Percentiles rank a stretch among this genome's conserved stretches.
These are phyloP conservation scores for Thalassiosira mediterranea DNA, from an alignment of 352 stramenopile genomes.

Conservation along the genomic window DNA sequence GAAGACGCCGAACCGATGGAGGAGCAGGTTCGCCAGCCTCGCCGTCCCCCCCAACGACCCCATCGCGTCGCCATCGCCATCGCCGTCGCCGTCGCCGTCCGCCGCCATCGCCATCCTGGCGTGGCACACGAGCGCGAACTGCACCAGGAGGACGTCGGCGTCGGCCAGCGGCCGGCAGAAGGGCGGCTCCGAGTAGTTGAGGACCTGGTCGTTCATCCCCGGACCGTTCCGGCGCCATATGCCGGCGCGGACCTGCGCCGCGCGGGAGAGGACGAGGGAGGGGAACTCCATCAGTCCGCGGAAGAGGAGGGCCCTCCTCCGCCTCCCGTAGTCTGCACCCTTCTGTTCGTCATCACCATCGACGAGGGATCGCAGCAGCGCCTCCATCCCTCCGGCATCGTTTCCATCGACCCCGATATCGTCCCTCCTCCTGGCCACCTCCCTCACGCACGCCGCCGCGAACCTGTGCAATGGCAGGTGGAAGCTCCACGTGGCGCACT, in stretches of 20 bases:
- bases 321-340: slow-evolving; percentile 23
- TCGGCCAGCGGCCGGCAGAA: slow-evolving; percentile 83
- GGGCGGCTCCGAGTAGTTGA: slow-evolving; percentile 81
- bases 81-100: background rate
- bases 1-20: slow-evolving; percentile 81
- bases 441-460: slow-evolving; percentile 78
- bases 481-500: slow-evolving; percentile 82
- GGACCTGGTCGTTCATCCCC: slow-evolving; percentile 84
- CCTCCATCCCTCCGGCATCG: slow-evolving; percentile 36
- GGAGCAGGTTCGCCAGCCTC: slow-evolving; percentile 70
- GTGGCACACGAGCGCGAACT: slow-evolving; percentile 76
- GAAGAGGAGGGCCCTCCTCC: slow-evolving; percentile 55
- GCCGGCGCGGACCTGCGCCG: slow-evolving; percentile 81
- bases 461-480: slow-evolving; percentile 86
- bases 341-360: slow-evolving; percentile 6
- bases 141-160: slow-evolving; percentile 75
- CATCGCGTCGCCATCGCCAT: slow-evolving; percentile 21
- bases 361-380: slow-evolving; percentile 55
- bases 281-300: slow-evolving; percentile 82
- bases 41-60: slow-evolving; percentile 28
- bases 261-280: slow-evolving; percentile 71
- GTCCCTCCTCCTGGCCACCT: slow-evolving; percentile 63
- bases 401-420: slow-evolving; percentile 12
- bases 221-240: slow-evolving; percentile 87
- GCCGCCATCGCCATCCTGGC: slow-evolving; percentile 1